These are phyloP conservation scores for Trichoderma erinaceum DNA, from an alignment of 495 filamentous ascomycete genomes.

Conservation along the genomic window DNA sequence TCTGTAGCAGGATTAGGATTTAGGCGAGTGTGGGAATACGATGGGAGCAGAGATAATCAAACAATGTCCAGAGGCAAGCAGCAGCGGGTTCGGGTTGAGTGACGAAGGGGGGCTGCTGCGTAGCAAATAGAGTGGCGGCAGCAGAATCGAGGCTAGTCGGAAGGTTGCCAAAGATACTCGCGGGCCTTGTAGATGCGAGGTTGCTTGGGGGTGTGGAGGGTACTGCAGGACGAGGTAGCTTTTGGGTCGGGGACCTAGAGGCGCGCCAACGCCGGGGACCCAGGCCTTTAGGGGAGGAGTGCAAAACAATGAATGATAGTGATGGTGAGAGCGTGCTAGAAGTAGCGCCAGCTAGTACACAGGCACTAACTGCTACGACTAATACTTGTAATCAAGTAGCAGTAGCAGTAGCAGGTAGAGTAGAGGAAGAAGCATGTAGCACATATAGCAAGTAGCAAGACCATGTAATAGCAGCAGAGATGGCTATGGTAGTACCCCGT, in stretches of 20 bases:
- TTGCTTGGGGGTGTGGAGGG: conserved; percentile 20
- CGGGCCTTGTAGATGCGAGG: neutral
- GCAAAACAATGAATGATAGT: no score
- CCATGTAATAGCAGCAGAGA: no score
- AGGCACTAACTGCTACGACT: no score
- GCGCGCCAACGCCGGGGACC: neutral
- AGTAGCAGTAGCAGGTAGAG: no score
- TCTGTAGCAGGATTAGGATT: neutral
- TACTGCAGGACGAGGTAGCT: neutral
- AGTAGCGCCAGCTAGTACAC: no score
- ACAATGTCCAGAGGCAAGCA: neutral
- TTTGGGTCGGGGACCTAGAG: neutral
- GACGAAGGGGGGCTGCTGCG: neutral
- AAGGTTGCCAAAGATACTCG: conserved; percentile 2
- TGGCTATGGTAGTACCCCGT: no score
- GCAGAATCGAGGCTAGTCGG: conserved; percentile 4
- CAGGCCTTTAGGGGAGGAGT: no score
- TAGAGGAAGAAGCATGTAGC: no score
- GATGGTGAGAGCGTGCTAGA: no score
- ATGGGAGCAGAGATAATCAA: neutral
- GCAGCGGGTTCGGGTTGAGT: neutral
- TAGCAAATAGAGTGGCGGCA: conserved; percentile 11
- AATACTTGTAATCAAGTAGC: no score
- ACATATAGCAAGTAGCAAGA: no score
- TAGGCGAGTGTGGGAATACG: neutral